Evolutionary conservation across 2,329 filamentous ascomycete genomes (phyloP).

Genomic region (Ophiostoma triangulosporum): DNA sequence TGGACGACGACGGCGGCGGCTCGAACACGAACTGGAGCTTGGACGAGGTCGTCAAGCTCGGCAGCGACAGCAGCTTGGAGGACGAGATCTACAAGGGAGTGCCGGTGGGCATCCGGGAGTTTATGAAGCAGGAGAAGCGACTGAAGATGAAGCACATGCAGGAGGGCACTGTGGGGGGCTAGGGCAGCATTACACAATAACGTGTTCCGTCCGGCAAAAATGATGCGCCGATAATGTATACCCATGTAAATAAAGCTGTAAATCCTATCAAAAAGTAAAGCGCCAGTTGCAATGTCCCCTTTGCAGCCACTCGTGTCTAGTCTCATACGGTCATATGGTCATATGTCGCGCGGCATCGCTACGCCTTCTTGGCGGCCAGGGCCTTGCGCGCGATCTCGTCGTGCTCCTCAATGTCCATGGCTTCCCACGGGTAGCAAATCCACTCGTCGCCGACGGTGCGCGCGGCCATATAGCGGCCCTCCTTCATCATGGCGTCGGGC

Average conservation of each 20-base stretch:
- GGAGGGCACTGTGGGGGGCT: conserved; percentile 37
- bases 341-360: too few relatives aligned
- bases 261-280: background rate
- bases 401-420: conserved; percentile 84
- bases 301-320: too few relatives aligned
- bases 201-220: too few relatives aligned
- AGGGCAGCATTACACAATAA: background rate
- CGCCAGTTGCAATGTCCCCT: background rate
- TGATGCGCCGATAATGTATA: background rate
- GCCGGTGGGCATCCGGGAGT: conserved; percentile 86
- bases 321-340: too few relatives aligned
- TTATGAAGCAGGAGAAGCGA: conserved; percentile 93
- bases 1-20: conserved; percentile 72
- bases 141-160: conserved; percentile 60
- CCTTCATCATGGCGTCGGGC: conserved; percentile 60
- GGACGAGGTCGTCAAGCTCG: background rate
- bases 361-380: conserved; percentile 5
- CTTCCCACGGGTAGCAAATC: conserved; percentile 99
- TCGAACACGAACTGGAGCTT: conserved; percentile 53
- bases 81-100: conserved; percentile 65
- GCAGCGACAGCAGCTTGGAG: conserved; percentile 31
- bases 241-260: background rate
- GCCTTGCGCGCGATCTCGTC: conserved; percentile 51
- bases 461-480: conserved; percentile 69
- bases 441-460: conserved; percentile 85